These are phyloP conservation scores for Ogataea thermomethanolica DNA, from an alignment of 805 yeast species.

Conservation along the genomic window DNA sequence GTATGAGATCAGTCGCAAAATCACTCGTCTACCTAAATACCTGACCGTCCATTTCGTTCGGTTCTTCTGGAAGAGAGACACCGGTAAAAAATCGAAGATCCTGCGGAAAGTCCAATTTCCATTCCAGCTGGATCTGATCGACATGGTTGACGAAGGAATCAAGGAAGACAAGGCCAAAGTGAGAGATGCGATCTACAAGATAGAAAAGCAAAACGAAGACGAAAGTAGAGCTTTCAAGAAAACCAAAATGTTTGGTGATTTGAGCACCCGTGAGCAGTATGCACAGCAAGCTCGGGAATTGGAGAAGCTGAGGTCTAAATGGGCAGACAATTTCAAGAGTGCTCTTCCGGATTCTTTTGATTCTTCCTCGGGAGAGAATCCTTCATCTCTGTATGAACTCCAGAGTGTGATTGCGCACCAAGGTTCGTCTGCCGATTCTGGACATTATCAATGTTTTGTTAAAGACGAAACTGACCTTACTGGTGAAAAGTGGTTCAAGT, in stretches of 20 bases:
- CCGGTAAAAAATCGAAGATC: slow-evolving; percentile 87
- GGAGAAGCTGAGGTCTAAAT: slow-evolving; percentile 46
- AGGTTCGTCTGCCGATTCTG: slow-evolving; percentile 95
- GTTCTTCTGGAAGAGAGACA: slow-evolving; percentile 93
- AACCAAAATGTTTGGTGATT: slow-evolving; percentile 38
- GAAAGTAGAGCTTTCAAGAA: slow-evolving; percentile 72
- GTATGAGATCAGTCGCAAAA: slow-evolving; percentile 57
- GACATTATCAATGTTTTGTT: slow-evolving; percentile 92
- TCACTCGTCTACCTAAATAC: slow-evolving; percentile 80
- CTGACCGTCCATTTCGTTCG: slow-evolving; percentile 90
- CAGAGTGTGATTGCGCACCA: slow-evolving; percentile 84
- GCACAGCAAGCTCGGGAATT: slow-evolving; percentile 51
- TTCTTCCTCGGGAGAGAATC: slow-evolving; percentile 63
- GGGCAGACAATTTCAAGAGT: slow-evolving; percentile 41
- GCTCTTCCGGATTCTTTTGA: slow-evolving; percentile 42
- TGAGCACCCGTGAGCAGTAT: slow-evolving; percentile 52
- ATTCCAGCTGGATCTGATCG: slow-evolving; percentile 83
- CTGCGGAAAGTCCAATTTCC: slow-evolving; percentile 94
- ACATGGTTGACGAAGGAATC: slow-evolving; percentile 76
- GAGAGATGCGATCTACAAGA: slow-evolving; percentile 72
- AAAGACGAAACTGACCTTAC: slow-evolving; percentile 60
- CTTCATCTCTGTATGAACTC: slow-evolving; percentile 83
- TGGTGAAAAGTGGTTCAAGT: slow-evolving; percentile 88
- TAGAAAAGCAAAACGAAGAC: slow-evolving; percentile 72
- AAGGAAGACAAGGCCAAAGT: slow-evolving; percentile 60